Base-by-base conservation (phyloP, 495 filamentous ascomycete genomes). In the Schizothecium vesticola region DNA sequence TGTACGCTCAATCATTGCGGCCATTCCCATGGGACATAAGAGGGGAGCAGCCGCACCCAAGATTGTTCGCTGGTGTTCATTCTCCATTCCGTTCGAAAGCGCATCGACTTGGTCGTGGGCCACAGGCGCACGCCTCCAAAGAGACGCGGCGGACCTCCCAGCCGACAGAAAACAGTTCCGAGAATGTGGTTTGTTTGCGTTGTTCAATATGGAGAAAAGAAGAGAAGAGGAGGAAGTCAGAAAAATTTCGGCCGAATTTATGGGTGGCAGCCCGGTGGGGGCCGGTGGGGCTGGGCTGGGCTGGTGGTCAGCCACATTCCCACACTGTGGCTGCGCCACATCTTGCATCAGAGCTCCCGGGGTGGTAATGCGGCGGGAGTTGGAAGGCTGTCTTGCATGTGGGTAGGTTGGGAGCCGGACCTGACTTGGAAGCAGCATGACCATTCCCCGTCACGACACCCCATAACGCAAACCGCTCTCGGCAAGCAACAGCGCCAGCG, bases 1-100 rank as follows among this genome's bases (percentile, higher is more conserved):
- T 85, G 82, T 85, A 82, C 81, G 83, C 73, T 76, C 81, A 82
- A 84, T 84, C 82, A 85, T 85, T 85, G 83, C 83, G 82, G 75
- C 78, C 83, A 80, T 80, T 74, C 80, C 75, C 80, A 85, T 67
- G 65, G 78, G 69, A 71, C 71, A 58, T 66, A 63, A 72, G 70
- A 74, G 75, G 79, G 76, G 75, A 79, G 82, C 78, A 80, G 81
- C 82, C 82, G 84, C 84, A 86, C 84, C 84, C 84, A 86, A 85
- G 84, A 85, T 81, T 80, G 80, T 81, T 76, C 81, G 81, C 74
- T 80, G 73, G 63, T 59, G 29, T 74, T 79, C 78, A 57, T 73
- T 85, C 83, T 85, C 81, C 83, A 82, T 85, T 81, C 81, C 83
- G 76, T 80, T 72, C 79, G 76, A 79, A 78, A 81, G 77, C 64